Evolutionary conservation across 371 early-diverging fungal species (phyloP).

Genomic region (Mortierella sp.): DNA sequence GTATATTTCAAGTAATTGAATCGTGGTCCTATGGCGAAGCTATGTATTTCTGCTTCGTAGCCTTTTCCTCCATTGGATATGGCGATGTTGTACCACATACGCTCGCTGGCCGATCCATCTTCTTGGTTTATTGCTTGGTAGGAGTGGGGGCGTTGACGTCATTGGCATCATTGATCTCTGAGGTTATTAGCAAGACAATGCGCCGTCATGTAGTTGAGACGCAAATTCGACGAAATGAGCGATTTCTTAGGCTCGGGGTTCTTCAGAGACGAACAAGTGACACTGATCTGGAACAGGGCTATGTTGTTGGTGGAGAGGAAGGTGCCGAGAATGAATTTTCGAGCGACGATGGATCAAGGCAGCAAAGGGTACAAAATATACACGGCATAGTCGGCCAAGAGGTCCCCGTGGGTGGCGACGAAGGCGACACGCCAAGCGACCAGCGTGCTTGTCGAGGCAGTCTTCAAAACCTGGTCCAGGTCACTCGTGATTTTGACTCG

Average conservation of each 20-base stretch:
- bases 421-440: not conserved
- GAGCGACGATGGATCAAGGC: not conserved
- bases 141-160: conserved; percentile 47
- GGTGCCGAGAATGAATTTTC: not conserved
- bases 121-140: conserved; percentile 39
- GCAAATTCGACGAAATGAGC: conserved; percentile 24
- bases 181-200: conserved; percentile 42
- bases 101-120: conserved; percentile 37
- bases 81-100: conserved; percentile 42
- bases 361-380: not conserved
- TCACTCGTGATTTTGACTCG: conserved; percentile 25
- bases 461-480: conserved; percentile 26
- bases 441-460: conserved; percentile 16
- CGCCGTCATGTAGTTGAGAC: conserved; percentile 40
- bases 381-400: not conserved
- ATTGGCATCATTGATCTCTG: conserved; percentile 40
- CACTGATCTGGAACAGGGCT: not conserved
- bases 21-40: conserved; percentile 35
- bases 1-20: conserved; percentile 34
- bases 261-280: not conserved
- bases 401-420: not conserved
- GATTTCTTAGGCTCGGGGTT: conserved; percentile 11
- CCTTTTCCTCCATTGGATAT: conserved; percentile 44
- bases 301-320: not conserved
- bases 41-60: conserved; percentile 33